Evolutionary conservation across 352 stramenopile species (phyloP).

Genomic region (Phytophthora colocasiae): DNA sequence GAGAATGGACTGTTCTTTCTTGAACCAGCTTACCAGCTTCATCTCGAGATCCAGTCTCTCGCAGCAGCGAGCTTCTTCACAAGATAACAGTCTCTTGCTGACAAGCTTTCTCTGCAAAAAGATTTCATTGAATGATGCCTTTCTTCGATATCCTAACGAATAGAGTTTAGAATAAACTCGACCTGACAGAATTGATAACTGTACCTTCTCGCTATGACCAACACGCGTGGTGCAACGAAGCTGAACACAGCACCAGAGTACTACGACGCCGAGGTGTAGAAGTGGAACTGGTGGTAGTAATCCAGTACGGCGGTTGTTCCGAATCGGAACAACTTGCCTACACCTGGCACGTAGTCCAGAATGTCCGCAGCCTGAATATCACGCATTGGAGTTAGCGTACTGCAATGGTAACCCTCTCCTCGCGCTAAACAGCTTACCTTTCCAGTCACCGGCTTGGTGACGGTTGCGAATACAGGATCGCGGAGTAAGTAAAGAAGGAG

Average conservation of each 20-base stretch:
- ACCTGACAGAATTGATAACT: too few relatives aligned
- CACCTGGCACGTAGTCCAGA: slow-evolving; percentile 68
- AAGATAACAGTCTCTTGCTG: too few relatives aligned
- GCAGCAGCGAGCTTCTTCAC: too few relatives aligned
- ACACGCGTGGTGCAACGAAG: too few relatives aligned
- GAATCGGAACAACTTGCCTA: slow-evolving; percentile 80
- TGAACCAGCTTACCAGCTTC: too few relatives aligned
- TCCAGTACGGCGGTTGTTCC: slow-evolving; percentile 71
- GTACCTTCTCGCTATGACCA: too few relatives aligned
- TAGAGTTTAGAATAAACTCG: too few relatives aligned
- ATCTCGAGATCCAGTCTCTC: too few relatives aligned
- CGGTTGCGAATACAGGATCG: slow-evolving; percentile 72
- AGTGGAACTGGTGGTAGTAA: slow-evolving; percentile 91
- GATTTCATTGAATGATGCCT: too few relatives aligned
- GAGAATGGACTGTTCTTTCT: too few relatives aligned
- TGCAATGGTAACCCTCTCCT: not conserved
- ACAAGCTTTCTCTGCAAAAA: too few relatives aligned
- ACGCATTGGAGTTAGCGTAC: slow-evolving; percentile 2
- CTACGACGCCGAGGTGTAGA: slow-evolving; percentile 90
- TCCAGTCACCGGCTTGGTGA: slow-evolving; percentile 73
- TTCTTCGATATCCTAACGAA: too few relatives aligned
- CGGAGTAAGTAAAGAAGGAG: slow-evolving; percentile 86
- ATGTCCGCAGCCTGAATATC: slow-evolving; percentile 53
- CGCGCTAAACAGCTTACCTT: slow-evolving; percentile 45
- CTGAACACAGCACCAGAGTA: not conserved